phyloP scores from a whole-genome alignment of 2,329 filamentous ascomycete species.

The Penicillium sp. region DNA sequence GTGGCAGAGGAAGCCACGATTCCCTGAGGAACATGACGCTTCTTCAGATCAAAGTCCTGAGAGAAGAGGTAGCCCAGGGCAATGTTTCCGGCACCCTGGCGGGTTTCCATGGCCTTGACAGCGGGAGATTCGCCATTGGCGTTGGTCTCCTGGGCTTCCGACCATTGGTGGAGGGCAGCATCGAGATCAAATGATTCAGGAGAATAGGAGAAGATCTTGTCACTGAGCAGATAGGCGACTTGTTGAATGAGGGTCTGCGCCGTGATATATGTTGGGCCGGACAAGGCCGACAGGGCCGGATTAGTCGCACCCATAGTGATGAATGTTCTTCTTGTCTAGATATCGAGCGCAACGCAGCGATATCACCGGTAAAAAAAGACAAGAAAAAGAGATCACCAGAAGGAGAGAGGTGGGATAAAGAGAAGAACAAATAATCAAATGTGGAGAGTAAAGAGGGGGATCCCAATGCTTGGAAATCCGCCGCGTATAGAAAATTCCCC shows the following conservation, averaged over 20 bases:
- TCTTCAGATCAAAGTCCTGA: conserved; percentile 89
- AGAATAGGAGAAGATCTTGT: conserved; percentile 97
- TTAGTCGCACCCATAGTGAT: conserved; percentile 39
- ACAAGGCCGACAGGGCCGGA: conserved; percentile 63
- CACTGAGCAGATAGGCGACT: conserved; percentile 90
- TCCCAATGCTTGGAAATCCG: conserved; percentile 19
- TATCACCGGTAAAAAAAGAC: conserved; percentile 20
- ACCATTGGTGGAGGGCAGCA: conserved; percentile 79
- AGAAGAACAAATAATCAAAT: conserved; percentile 5
- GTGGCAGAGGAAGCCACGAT: conserved; percentile 85
- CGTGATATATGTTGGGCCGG: conserved; percentile 88
- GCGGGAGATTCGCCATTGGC: conserved; percentile 78
- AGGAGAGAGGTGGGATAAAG: conserved; percentile 10
- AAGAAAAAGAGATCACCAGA: conserved; percentile 26
- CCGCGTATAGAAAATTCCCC: conserved; percentile 33
- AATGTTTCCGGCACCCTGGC: conserved; percentile 85
- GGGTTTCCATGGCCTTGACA: conserved; percentile 81
- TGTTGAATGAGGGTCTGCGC: conserved; percentile 94
- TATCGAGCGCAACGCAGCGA: conserved; percentile 26
- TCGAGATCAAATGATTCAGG: conserved; percentile 93
- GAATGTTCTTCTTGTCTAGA: conserved; percentile 27
- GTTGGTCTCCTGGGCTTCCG: conserved; percentile 71
- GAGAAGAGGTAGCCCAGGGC: conserved; percentile 98
- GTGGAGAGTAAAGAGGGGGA: conserved; percentile 25
- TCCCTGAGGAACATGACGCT: conserved; percentile 88